A percentile compares a stretch with the other conserved stretches of the same genome.
Evolutionary conservation across 305 asterid species (phyloP).

Genomic region (Nicotiana rustica): DNA sequence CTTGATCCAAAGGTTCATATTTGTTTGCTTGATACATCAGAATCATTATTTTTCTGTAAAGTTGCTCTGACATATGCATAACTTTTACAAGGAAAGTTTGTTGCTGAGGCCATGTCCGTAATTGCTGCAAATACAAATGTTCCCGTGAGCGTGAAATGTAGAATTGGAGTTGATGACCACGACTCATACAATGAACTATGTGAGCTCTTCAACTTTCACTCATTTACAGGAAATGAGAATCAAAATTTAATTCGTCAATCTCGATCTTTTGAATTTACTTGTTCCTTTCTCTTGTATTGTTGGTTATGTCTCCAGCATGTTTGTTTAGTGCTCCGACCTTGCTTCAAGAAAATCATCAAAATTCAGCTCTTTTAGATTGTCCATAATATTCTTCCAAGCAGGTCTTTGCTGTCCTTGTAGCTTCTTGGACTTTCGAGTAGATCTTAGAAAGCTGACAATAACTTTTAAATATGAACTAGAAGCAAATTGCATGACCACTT

Average conservation of each 20-base stretch:
- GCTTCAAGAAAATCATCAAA: slow-evolving; percentile 10
- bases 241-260: not conserved
- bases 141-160: slow-evolving; percentile 96
- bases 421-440: not conserved
- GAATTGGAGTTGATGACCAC: slow-evolving; percentile 89
- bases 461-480: not conserved
- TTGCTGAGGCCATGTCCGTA: slow-evolving; percentile 95
- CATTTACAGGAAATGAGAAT: not conserved
- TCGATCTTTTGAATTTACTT: not conserved
- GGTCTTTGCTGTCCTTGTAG: not conserved
- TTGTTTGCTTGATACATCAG: slow-evolving; percentile 32
- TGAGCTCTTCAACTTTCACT: slow-evolving; percentile 52
- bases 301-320: not conserved
- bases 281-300: not conserved
- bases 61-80: slow-evolving; percentile 49
- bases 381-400: not conserved
- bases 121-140: slow-evolving; percentile 84
- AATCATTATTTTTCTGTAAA: slow-evolving; percentile 31
- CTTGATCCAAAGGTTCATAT: slow-evolving; percentile 90
- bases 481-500: slow-evolving; percentile 8
- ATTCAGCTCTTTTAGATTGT: slow-evolving; percentile 3
- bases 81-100: slow-evolving; percentile 87
- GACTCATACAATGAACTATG: slow-evolving; percentile 93
- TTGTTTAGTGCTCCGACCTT: not conserved
- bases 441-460: slow-evolving; percentile 22